These are phyloP conservation scores for Bacidia gigantensis DNA, from an alignment of 495 filamentous ascomycete genomes.

Conservation along the genomic window DNA sequence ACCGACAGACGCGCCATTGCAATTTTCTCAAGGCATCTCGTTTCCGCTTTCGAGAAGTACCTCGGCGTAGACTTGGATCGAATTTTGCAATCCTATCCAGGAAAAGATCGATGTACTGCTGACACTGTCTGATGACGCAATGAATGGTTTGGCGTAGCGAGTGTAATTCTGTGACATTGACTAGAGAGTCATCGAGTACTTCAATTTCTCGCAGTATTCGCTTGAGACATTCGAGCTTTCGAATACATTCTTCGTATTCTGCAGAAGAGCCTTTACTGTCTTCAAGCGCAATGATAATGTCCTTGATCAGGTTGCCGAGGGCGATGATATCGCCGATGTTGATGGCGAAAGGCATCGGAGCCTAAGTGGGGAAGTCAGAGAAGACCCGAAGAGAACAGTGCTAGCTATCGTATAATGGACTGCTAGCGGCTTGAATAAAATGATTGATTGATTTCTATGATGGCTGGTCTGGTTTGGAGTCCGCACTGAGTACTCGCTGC, in stretches of 20 bases:
- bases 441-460: too few species aligned
- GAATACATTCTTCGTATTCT: neutral
- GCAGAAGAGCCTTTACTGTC: neutral
- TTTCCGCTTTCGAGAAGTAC: neutral
- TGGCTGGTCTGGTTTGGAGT: too few species aligned
- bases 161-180: neutral
- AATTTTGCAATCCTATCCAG: neutral
- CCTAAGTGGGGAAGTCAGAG: neutral
- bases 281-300: neutral
- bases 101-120: neutral
- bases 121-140: neutral
- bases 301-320: neutral
- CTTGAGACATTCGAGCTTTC: neutral
- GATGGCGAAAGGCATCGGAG: neutral
- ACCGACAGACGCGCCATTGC: neutral
- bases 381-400: too few species aligned
- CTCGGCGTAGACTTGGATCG: neutral
- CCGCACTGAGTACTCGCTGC: too few species aligned
- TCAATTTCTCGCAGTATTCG: neutral
- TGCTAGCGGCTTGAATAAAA: too few species aligned
- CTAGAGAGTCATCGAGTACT: neutral
- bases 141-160: neutral
- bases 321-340: neutral
- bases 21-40: neutral
- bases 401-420: too few species aligned